Evolutionary conservation across 805 yeast species (phyloP).

Genomic region (Saturnispora sanitii): DNA sequence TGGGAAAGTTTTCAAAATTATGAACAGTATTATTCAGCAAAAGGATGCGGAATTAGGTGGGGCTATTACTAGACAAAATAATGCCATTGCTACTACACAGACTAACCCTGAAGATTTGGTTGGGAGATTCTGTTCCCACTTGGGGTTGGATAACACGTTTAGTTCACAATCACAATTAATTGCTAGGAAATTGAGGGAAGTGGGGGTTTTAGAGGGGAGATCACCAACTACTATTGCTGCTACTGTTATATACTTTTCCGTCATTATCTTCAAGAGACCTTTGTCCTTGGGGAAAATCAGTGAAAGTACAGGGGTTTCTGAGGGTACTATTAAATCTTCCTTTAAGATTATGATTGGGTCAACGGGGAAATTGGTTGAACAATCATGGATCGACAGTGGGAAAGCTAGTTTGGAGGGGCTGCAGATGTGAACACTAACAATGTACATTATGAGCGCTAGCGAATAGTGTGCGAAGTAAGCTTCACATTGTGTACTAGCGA

Average conservation of each 20-base stretch:
- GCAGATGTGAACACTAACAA: constrained; percentile 1
- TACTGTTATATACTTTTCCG: constrained; percentile 90
- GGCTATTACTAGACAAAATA: constrained; percentile 36
- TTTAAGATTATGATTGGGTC: constrained; percentile 76
- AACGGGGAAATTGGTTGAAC: constrained; percentile 62
- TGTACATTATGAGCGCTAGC: too few species aligned
- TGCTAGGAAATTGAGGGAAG: constrained; percentile 80
- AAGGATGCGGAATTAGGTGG: constrained; percentile 40
- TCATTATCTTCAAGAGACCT: constrained; percentile 73
- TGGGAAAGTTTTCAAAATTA: constrained; percentile 80
- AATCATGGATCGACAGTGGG: constrained; percentile 63
- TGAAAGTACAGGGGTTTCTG: constrained; percentile 91
- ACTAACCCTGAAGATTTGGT: constrained; percentile 91
- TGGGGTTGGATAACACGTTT: constrained; percentile 76
- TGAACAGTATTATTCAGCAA: constrained; percentile 48
- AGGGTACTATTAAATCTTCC: constrained; percentile 91
- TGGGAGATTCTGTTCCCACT: constrained; percentile 90
- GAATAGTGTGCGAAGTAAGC: too few species aligned
- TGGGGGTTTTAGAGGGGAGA: constrained; percentile 91
- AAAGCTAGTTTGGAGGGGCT: constrained; percentile 32
- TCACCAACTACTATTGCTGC: constrained; percentile 98
- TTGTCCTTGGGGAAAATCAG: constrained; percentile 73
- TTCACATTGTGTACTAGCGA: too few species aligned
- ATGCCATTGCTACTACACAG: constrained; percentile 60
- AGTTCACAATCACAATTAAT: constrained; percentile 90